phyloP scores from a whole-genome alignment of 768 basidiomycete species.

The Melanogaster broomeanus region DNA sequence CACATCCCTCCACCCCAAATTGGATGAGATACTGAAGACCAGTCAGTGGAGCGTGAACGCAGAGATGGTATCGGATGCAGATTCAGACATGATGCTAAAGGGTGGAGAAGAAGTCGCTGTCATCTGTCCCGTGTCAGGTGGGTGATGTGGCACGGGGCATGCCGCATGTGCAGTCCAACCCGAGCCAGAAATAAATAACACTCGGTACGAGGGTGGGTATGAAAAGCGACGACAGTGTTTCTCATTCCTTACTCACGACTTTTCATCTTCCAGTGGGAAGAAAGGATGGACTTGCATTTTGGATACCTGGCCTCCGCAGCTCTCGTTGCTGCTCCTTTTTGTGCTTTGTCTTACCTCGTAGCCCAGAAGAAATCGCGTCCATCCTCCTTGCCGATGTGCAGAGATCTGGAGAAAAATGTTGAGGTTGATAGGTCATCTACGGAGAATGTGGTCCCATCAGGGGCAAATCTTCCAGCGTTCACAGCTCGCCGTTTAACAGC shows the following conservation, averaged over 20 bases:
- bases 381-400: slow-evolving; percentile 16
- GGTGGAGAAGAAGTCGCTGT: slow-evolving; percentile 81
- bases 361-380: background rate
- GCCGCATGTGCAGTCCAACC: background rate
- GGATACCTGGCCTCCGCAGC: background rate
- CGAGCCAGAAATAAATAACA: slow-evolving; percentile 5
- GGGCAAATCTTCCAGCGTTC: slow-evolving; percentile 30
- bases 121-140: slow-evolving; percentile 83
- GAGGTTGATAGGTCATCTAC: background rate
- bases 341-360: slow-evolving; percentile 4
- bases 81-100: slow-evolving; percentile 45
- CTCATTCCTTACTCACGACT: slow-evolving; percentile 5
- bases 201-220: background rate
- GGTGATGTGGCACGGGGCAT: slow-evolving; percentile 37
- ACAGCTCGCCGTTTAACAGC: slow-evolving; percentile 34
- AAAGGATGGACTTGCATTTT: background rate
- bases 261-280: background rate
- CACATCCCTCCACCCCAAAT: slow-evolving; percentile 53
- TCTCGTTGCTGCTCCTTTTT: slow-evolving; percentile 2
- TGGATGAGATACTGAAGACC: slow-evolving; percentile 55
- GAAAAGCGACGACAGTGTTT: background rate
- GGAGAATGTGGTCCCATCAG: background rate
- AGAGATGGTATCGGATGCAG: slow-evolving; percentile 72
- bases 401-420: background rate
- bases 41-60: slow-evolving; percentile 81